Evolutionary conservation across 176 grass and related monocot genomes (phyloP).

Genomic region (Oropetium thomaeum): DNA sequence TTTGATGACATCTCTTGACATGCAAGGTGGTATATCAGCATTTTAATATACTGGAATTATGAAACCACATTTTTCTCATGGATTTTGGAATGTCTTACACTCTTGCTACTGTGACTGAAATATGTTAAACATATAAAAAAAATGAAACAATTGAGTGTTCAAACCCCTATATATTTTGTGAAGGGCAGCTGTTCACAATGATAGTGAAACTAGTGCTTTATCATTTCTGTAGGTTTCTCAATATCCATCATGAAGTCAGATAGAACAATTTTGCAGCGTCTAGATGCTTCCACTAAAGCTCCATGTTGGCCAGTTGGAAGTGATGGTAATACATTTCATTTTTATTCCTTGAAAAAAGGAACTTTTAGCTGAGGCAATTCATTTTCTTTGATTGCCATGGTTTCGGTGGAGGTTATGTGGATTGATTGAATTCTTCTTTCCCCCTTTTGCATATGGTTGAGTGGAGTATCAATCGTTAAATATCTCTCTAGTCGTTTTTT

Average conservation of each 20-base stretch:
- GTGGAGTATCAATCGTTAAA: neutral
- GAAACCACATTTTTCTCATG: neutral
- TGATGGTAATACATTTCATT: conserved; percentile 38
- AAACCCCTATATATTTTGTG: neutral
- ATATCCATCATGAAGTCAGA: conserved; percentile 90
- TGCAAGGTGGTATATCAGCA: conserved; percentile 59
- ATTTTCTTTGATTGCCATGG: neutral
- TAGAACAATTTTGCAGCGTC: conserved; percentile 56
- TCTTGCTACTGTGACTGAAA: neutral
- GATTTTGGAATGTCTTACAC: neutral
- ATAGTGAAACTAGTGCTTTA: neutral
- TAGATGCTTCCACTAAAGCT: conserved; percentile 87
- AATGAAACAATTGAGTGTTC: neutral
- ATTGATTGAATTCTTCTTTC: neutral
- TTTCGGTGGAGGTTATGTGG: neutral
- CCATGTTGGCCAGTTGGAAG: conserved; percentile 84
- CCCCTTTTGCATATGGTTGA: neutral
- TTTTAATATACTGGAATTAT: conserved; percentile 2
- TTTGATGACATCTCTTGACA: conserved; percentile 97
- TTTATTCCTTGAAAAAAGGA: neutral
- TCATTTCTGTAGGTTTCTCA: conserved; percentile 68
- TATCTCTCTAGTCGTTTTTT: neutral
- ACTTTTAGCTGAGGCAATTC: neutral
- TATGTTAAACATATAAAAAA: neutral
- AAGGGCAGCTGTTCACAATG: neutral